phyloP scores from a whole-genome alignment of 306 rosid species.

The Cucurbita ficifolia region DNA sequence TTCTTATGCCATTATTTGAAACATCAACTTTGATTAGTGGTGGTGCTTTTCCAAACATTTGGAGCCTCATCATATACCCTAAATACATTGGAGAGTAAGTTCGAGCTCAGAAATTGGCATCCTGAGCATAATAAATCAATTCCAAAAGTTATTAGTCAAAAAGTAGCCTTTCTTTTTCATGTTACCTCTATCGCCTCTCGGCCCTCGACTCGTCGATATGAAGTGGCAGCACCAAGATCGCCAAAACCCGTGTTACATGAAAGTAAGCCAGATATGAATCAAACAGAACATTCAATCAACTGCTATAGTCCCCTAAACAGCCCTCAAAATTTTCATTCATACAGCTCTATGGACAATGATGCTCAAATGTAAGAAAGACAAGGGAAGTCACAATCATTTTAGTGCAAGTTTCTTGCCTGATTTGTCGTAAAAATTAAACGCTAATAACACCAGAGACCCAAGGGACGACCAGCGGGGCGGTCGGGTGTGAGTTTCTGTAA shows the following conservation, averaged over 20 bases:
- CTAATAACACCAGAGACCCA: constrained; percentile 70
- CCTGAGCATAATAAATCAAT: constrained; percentile 3
- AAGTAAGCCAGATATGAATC: background rate
- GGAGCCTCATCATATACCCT: too few relatives aligned
- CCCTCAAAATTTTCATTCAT: constrained; percentile 6
- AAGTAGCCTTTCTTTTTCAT: background rate
- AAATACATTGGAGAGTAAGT: background rate
- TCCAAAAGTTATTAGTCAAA: background rate
- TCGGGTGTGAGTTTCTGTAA: constrained; percentile 42
- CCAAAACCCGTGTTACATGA: background rate
- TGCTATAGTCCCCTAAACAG: background rate
- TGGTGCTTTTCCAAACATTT: too few relatives aligned
- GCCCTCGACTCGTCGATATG: background rate
- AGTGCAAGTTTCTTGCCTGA: background rate
- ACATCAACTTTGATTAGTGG: too few relatives aligned
- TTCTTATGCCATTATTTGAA: too few relatives aligned
- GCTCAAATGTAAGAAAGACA: background rate
- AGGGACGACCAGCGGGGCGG: constrained; percentile 59
- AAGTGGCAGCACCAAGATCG: background rate
- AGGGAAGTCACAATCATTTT: background rate
- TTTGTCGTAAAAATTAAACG: background rate
- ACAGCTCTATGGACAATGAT: background rate
- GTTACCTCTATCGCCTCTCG: background rate
- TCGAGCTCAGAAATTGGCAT: background rate
- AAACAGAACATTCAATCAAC: background rate